phyloP scores from a whole-genome alignment of 176 grass and related monocot species.

The Calamus simplicifolius region DNA sequence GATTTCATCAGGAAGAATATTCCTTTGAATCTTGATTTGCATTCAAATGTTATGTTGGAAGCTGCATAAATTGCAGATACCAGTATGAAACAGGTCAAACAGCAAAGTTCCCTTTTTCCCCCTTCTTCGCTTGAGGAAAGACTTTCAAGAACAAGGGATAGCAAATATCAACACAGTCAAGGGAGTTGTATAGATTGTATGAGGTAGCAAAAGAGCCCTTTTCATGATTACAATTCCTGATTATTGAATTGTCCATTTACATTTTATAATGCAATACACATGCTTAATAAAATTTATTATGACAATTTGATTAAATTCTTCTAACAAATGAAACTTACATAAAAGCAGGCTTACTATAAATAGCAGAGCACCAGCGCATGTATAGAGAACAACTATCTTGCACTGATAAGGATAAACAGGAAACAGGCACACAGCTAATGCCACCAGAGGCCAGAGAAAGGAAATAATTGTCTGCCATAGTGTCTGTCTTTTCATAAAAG shows the following conservation, averaged over 20 bases:
- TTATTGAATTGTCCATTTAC: neutral
- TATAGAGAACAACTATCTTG: slow-evolving; percentile 99
- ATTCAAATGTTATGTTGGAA: no score
- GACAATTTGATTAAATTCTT: neutral
- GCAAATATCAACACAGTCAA: no score
- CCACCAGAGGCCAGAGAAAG: slow-evolving; percentile 93
- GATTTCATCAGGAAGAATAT: no score
- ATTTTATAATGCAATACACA: neutral
- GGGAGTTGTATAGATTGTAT: no score
- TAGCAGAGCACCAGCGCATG: slow-evolving; percentile 79
- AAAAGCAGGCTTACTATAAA: slow-evolving; percentile 83
- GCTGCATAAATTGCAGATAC: no score
- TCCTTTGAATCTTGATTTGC: no score
- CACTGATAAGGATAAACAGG: slow-evolving; percentile 98
- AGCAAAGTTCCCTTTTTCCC: no score
- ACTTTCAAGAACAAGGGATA: no score
- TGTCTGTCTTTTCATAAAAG: slow-evolving; percentile 88
- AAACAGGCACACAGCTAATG: slow-evolving; percentile 91
- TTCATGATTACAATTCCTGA: no score
- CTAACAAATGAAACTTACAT: slow-evolving; percentile 31
- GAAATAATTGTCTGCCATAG: slow-evolving; percentile 98
- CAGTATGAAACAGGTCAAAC: no score
- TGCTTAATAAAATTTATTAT: neutral
- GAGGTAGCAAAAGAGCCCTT: no score
- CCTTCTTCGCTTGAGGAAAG: no score